Base-by-base conservation (phyloP, 140 eudicot genomes). In the Flaveria floridana region DNA sequence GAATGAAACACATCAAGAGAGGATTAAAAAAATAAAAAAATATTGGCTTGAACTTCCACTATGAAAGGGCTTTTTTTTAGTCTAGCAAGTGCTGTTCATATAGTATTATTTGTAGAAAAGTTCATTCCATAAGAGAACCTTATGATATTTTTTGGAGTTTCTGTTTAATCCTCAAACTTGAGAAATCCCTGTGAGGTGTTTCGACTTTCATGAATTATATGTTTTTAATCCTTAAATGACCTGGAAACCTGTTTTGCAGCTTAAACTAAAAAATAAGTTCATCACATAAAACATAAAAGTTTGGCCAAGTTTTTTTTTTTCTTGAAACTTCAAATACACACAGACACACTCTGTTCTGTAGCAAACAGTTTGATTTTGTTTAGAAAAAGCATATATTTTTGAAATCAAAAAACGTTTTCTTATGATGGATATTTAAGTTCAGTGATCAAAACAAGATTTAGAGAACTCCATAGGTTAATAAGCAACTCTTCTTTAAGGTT, bases 21-120 rank as follows among this genome's bases (percentile, higher is more conserved):
- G 74, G 6, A 64, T 21, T 13, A 70, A 70, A 48, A 68, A 13
- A 65, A 52, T 65, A 65, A 42, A 20, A 34, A 55, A 66, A 8
- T 25, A 4, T 12, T 13, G 73, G 64, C 77, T 78, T 71, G 1
- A 61, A 20, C 50, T 78, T 48, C 68, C 82, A 78, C 73, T 51
- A 71, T 48, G 68, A 30, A 70, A 63, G 44, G 11, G 10, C n/a
- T 37, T 25, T 39, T 48, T 48, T 58, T 63, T 37, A 63, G 73
- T 68, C 61, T 56, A 42, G 21, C 28, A 68, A 39, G 75, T 10
- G 39, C 63, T 30, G n/a, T 42, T 66, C 41, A 20, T 18, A 2
- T 51, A 18, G 26, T 52, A 30, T 65, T 50, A 18, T 46, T 25
- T 50, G 8, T 75, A 65, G 37, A 11, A 21, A 55, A 9, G 42